phyloP scores from a whole-genome alignment of 2,329 filamentous ascomycete genomes.

The Fusarium sp. region DNA sequence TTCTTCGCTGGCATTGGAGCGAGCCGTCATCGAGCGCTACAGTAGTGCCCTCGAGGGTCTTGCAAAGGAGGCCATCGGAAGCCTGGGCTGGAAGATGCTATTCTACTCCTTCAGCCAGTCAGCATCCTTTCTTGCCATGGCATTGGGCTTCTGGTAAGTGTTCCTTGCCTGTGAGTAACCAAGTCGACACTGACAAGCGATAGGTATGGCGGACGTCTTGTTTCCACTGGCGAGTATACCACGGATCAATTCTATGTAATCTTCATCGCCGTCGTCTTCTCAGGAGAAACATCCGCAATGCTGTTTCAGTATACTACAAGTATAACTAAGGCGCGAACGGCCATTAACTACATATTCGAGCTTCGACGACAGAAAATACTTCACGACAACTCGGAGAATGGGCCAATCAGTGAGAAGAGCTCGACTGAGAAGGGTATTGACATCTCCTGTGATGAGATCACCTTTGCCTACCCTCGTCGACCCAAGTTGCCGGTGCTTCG shows the following conservation, averaged over 20 bases:
- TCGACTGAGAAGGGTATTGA: slow-evolving; percentile 47
- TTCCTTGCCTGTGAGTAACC: neutral
- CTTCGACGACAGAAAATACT: slow-evolving; percentile 52
- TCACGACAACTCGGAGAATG: slow-evolving; percentile 48
- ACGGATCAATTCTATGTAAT: slow-evolving; percentile 62
- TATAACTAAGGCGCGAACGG: slow-evolving; percentile 62
- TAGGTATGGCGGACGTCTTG: slow-evolving; percentile 56
- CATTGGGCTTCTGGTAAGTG: slow-evolving; percentile 55
- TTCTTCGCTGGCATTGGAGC: slow-evolving; percentile 61
- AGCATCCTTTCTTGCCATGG: slow-evolving; percentile 55
- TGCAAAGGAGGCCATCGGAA: slow-evolving; percentile 47
- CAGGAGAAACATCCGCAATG: slow-evolving; percentile 56
- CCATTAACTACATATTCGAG: slow-evolving; percentile 63
- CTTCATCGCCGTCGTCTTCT: slow-evolving; percentile 64
- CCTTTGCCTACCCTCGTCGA: slow-evolving; percentile 68
- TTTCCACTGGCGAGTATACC: slow-evolving; percentile 61
- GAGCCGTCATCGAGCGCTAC: slow-evolving; percentile 56
- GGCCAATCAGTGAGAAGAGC: slow-evolving; percentile 13
- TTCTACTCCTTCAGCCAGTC: slow-evolving; percentile 58
- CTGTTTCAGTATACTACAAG: slow-evolving; percentile 64
- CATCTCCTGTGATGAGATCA: slow-evolving; percentile 63
- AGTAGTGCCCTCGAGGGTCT: slow-evolving; percentile 49
- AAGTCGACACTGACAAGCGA: neutral
- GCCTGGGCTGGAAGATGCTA: slow-evolving; percentile 55
- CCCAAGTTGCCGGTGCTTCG: slow-evolving; percentile 53